Percentiles rank a stretch among this genome's conserved stretches.
Conservation (phyloP, 306 rosid species). For the Quercus bicolor region DNA sequence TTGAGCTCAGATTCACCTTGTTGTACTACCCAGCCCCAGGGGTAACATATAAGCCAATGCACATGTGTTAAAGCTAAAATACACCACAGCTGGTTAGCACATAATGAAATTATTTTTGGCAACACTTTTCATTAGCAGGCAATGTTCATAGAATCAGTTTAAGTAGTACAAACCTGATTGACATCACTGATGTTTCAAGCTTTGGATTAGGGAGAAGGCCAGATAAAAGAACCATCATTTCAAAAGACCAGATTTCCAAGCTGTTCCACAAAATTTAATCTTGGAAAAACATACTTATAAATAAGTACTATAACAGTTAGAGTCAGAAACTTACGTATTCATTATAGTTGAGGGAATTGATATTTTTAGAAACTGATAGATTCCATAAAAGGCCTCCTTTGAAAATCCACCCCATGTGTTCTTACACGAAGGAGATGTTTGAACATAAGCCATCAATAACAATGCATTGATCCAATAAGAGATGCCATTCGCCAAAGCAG, state of each 20-base stretch:
- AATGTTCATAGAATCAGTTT: neutral
- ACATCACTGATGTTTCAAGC: constrained; percentile 33
- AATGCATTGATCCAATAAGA: constrained; percentile 38
- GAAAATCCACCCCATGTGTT: constrained; percentile 44
- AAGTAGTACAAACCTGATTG: constrained; percentile 7
- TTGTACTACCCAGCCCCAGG: constrained; percentile 39
- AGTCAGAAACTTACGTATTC: constrained; percentile 20
- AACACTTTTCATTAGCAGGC: neutral
- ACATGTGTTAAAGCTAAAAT: constrained; percentile 41
- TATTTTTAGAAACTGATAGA: constrained; percentile 27
- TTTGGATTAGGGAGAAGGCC: constrained; percentile 28
- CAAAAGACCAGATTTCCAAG: constrained; percentile 34
- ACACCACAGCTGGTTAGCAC: neutral
- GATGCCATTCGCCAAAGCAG: constrained; percentile 34
- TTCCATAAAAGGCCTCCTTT: constrained; percentile 34
- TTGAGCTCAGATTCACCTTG: constrained; percentile 24
- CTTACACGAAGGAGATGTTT: constrained; percentile 33
- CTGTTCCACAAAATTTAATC: neutral
- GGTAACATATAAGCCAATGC: constrained; percentile 44
- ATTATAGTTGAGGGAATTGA: constrained; percentile 44
- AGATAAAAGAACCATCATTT: constrained; percentile 28
- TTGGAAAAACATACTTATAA: too few relatives aligned
- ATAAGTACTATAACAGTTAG: too few relatives aligned
- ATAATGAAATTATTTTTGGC: neutral
- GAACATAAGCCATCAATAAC: constrained; percentile 30